phyloP scores from a whole-genome alignment of 805 yeast genomes.

The Candida coquimbonensis region DNA sequence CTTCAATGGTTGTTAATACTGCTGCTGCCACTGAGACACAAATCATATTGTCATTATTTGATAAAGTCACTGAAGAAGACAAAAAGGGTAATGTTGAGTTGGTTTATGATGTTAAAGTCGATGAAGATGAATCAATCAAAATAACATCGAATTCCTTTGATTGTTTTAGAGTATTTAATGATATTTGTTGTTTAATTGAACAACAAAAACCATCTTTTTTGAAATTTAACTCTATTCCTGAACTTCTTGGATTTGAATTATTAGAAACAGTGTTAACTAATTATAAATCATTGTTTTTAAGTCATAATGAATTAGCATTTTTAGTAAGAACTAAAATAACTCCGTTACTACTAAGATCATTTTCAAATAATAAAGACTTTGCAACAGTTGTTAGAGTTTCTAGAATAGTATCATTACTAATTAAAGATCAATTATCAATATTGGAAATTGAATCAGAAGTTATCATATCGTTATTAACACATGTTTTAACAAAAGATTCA shows the following conservation, averaged over 20 bases:
- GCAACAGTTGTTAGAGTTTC: conserved; percentile 69
- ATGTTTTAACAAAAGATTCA: conserved; percentile 53
- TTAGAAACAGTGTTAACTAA: conserved; percentile 70
- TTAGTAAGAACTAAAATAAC: conserved; percentile 61
- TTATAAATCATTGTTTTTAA: conserved; percentile 48
- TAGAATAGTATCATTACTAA: conserved; percentile 57
- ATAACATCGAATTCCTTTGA: conserved; percentile 57
- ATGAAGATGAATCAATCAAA: conserved; percentile 34
- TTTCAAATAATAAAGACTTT: conserved; percentile 55
- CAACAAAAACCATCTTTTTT: conserved; percentile 49
- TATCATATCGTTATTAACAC: conserved; percentile 66
- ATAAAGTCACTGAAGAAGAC: conserved; percentile 44
- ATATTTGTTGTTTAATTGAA: conserved; percentile 63
- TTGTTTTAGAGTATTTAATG: conserved; percentile 61
- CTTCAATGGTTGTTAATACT: conserved; percentile 76
- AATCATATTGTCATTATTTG: conserved; percentile 70
- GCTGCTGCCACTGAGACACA: conserved; percentile 94
- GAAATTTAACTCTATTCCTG: conserved; percentile 44
- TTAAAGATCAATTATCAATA: conserved; percentile 47
- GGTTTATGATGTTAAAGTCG: conserved; percentile 25
- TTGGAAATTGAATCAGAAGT: conserved; percentile 78
- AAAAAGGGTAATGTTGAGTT: conserved; percentile 6
- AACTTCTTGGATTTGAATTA: conserved; percentile 72
- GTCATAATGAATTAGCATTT: conserved; percentile 58
- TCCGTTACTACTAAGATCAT: conserved; percentile 66